Percentiles rank a stretch among this genome's conserved stretches.
Conservation (phyloP, 163 green algal genomes). For the Scenedesmus sp. region DNA sequence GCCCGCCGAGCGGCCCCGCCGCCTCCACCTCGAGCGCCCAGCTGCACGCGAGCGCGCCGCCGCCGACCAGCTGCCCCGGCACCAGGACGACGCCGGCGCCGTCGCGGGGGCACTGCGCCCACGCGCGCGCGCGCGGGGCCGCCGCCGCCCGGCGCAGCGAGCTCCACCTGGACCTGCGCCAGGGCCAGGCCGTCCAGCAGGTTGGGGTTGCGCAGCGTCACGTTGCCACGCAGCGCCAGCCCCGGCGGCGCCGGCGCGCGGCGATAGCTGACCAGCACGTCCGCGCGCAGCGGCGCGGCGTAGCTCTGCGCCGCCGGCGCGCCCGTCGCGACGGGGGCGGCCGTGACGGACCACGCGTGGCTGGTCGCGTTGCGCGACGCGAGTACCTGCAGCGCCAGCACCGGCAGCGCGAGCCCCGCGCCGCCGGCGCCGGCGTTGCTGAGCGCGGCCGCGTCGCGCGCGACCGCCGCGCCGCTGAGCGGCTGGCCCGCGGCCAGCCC, state of each 20-base stretch:
- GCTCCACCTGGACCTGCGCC: conserved; percentile 18
- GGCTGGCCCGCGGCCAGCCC: neutral
- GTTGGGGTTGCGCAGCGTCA: conserved; percentile 35
- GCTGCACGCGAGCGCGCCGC: conserved; percentile 8
- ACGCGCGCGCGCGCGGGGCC: neutral
- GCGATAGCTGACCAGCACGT: conserved; percentile 18
- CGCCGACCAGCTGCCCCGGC: conserved; percentile 19
- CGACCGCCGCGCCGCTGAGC: neutral
- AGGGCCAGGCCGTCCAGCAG: conserved; percentile 15
- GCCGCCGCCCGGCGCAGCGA: neutral
- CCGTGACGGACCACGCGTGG: conserved; percentile 2
- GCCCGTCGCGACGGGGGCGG: neutral
- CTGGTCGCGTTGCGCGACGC: neutral
- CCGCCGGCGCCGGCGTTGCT: neutral
- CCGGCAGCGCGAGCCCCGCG: neutral
- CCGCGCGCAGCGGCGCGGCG: neutral
- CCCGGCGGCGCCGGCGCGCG: neutral
- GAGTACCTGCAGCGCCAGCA: conserved; percentile 8
- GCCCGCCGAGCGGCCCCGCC: no score
- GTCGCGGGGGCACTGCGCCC: conserved; percentile 15
- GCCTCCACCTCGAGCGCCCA: neutral
- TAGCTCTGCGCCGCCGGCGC: neutral
- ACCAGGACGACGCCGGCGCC: neutral
- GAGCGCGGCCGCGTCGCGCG: neutral
- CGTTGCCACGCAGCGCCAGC: neutral